These are phyloP conservation scores for Glaciozyma antarctica DNA, from an alignment of 768 basidiomycete genomes.

Conservation along the genomic window DNA sequence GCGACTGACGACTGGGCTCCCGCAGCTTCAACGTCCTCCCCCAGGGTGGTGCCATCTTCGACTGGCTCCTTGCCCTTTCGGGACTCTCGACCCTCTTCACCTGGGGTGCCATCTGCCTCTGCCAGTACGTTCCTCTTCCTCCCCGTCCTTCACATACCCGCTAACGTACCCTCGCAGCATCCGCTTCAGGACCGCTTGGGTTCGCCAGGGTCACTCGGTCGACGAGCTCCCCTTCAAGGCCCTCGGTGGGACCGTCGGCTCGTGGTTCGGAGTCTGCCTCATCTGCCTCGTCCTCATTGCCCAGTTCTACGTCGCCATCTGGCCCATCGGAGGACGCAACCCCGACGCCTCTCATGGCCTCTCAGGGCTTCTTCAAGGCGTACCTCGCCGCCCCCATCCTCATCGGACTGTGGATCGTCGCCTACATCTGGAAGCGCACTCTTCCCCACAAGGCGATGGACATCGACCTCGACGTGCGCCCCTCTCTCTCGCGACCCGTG, in stretches of 20 bases:
- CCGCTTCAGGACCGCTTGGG: conserved; percentile 35
- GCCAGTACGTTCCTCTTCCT: not conserved
- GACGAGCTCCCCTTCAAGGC: conserved; percentile 34
- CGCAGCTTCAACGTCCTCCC: conserved; percentile 42
- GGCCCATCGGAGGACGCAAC: not conserved
- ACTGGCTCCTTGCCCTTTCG: conserved; percentile 52
- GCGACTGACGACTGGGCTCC: not conserved
- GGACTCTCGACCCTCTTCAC: conserved; percentile 60
- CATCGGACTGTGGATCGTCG: conserved; percentile 30
- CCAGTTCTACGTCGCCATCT: conserved; percentile 33
- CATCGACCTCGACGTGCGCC: conserved; percentile 31
- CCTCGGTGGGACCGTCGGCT: conserved; percentile 30
- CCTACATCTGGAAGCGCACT: conserved; percentile 30
- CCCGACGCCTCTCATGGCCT: not conserved
- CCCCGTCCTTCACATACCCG: not conserved
- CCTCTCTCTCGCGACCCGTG: not conserved
- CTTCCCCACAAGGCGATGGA: conserved; percentile 26
- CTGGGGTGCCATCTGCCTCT: conserved; percentile 51
- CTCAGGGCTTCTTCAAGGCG: conserved; percentile 27
- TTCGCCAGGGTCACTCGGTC: conserved; percentile 29
- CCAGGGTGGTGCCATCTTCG: conserved; percentile 49
- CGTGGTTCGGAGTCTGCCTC: conserved; percentile 24
- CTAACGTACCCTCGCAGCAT: conserved; percentile 23
- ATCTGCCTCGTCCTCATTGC: conserved; percentile 33
- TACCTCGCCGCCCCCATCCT: conserved; percentile 24